Conservation (phyloP, 1,139 yeast genomes). For the Ogataea hybrid region DNA sequence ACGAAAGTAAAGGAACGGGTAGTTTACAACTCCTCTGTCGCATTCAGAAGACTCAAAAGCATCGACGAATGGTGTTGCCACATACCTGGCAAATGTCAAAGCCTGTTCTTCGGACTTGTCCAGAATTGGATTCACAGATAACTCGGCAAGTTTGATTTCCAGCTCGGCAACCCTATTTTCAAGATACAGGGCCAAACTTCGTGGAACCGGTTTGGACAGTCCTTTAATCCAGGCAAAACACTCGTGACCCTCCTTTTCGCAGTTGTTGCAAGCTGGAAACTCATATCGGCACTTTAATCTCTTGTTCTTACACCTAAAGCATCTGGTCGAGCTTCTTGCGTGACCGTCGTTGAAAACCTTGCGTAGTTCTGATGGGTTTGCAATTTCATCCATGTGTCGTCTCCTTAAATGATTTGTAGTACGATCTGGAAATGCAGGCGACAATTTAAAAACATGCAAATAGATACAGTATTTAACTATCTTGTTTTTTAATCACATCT, state of each 20-base stretch:
- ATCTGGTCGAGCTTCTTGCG: too few relatives aligned
- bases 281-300: too few relatives aligned
- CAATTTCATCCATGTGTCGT: conserved; percentile 15
- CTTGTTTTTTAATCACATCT: too few relatives aligned
- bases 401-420: too few relatives aligned
- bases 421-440: too few relatives aligned
- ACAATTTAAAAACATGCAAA: not conserved
- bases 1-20: conserved; percentile 14
- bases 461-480: too few relatives aligned
- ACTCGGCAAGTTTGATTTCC: conserved; percentile 17
- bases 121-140: conserved; percentile 14
- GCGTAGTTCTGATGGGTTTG: conserved; percentile 6
- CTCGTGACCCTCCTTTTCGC: too few relatives aligned
- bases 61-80: conserved; percentile 17
- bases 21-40: conserved; percentile 3
- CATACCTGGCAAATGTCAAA: conserved; percentile 13
- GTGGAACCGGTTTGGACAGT: conserved; percentile 19
- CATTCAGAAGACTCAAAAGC: conserved; percentile 10
- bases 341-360: too few relatives aligned
- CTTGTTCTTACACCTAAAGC: too few relatives aligned
- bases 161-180: conserved; percentile 21
- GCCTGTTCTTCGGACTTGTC: conserved; percentile 19
- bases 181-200: conserved; percentile 17
- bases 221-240: conserved; percentile 25
- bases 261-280: too few relatives aligned